Conservation (phyloP, 1,284 basidiomycete species). For the Coriolopsis trogii region DNA sequence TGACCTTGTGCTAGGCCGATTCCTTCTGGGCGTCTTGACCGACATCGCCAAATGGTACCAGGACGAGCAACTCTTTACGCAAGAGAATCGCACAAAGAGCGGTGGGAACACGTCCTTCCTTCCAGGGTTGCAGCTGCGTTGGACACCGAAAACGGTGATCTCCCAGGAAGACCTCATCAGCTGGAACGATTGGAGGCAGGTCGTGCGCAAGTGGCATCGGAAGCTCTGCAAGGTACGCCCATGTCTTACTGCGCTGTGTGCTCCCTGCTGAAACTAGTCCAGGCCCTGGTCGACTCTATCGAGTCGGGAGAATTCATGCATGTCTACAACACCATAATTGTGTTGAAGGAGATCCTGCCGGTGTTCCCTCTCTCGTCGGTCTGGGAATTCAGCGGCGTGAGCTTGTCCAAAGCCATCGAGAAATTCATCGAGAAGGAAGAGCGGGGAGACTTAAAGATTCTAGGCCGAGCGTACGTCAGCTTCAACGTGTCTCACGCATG, state of each 20-base stretch:
- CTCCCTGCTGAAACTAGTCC: neutral
- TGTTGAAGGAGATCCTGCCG: constrained; percentile 87
- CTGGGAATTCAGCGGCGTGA: constrained; percentile 51
- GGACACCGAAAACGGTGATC: constrained; percentile 47
- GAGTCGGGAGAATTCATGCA: constrained; percentile 90
- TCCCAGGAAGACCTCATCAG: constrained; percentile 60
- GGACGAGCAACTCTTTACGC: constrained; percentile 65
- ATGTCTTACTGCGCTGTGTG: neutral
- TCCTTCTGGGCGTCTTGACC: constrained; percentile 77
- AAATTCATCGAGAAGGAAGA: constrained; percentile 74
- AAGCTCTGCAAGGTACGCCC: constrained; percentile 64
- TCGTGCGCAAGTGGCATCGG: constrained; percentile 84
- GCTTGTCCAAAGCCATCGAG: constrained; percentile 68
- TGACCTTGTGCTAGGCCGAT: constrained; percentile 60
- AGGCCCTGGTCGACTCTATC: constrained; percentile 68
- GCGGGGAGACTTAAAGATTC: constrained; percentile 81
- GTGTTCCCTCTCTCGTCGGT: constrained; percentile 81
- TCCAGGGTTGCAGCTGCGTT: constrained; percentile 66
- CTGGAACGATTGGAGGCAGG: constrained; percentile 72
- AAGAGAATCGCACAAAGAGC: constrained; percentile 67
- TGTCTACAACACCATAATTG: constrained; percentile 90
- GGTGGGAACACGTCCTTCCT: constrained; percentile 65
- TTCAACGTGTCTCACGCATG: neutral
- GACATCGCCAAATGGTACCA: constrained; percentile 81
- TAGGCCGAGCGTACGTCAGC: constrained; percentile 69